These are phyloP conservation scores for Schwanniomyces vanrijiae DNA, from an alignment of 805 yeast genomes.

Conservation along the genomic window DNA sequence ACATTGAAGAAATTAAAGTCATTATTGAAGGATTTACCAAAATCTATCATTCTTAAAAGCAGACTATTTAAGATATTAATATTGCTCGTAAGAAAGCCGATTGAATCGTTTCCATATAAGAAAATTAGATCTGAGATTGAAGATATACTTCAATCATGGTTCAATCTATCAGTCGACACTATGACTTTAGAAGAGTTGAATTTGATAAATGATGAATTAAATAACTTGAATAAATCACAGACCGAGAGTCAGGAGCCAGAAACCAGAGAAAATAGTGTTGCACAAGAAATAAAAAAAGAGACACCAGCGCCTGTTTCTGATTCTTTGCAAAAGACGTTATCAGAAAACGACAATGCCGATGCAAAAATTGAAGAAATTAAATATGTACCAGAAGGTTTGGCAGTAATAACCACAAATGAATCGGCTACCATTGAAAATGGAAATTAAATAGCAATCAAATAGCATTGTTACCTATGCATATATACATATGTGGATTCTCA, in stretches of 20 bases:
- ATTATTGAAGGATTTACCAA: conserved; percentile 24
- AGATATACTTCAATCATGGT: conserved; percentile 19
- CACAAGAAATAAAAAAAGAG: not conserved
- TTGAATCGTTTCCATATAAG: conserved; percentile 14
- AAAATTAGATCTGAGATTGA: conserved; percentile 17
- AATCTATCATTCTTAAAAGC: conserved; percentile 28
- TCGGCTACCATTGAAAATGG: not conserved
- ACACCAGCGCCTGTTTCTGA: not conserved
- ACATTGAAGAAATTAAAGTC: conserved; percentile 16
- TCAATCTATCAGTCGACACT: conserved; percentile 15
- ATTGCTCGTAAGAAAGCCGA: conserved; percentile 28
- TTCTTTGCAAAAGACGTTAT: not conserved
- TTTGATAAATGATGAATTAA: conserved; percentile 7
- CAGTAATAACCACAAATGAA: not conserved
- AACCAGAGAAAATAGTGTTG: not conserved
- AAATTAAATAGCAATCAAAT: not conserved
- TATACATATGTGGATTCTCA: too few relatives aligned
- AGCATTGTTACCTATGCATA: too few relatives aligned
- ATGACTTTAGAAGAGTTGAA: conserved; percentile 14
- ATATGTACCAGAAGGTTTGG: not conserved
- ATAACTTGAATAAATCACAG: conserved; percentile 3
- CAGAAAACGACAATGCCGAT: not conserved
- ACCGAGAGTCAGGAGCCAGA: conserved; percentile 5
- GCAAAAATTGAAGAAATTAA: not conserved
- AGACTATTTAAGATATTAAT: conserved; percentile 31